Evolutionary conservation across 345 rosid genomes (phyloP).

Genomic region (Pelargonium nanum): DNA sequence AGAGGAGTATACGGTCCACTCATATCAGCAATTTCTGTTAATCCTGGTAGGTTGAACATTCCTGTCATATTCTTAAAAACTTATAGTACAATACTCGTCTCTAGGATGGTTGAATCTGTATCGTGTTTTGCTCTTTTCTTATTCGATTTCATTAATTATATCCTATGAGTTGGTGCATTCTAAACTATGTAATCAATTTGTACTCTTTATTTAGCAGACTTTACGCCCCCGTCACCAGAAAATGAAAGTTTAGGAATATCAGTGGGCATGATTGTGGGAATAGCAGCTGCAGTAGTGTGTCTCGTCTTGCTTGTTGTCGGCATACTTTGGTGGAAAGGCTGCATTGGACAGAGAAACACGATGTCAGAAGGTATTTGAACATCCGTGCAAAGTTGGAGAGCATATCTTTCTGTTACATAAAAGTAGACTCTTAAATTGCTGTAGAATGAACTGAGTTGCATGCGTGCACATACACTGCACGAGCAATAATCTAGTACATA

Average conservation of each 20-base stretch:
- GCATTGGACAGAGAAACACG: conserved; percentile 24
- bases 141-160: too few relatives aligned
- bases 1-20: conserved; percentile 56
- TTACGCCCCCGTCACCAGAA: background rate
- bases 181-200: background rate
- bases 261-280: conserved; percentile 10
- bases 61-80: too few relatives aligned
- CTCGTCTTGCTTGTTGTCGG: conserved; percentile 27
- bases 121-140: background rate
- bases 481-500: too few relatives aligned
- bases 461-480: too few relatives aligned
- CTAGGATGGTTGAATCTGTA: background rate
- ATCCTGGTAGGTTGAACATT: conserved; percentile 3
- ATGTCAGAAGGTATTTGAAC: conserved; percentile 25
- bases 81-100: background rate
- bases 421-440: too few relatives aligned
- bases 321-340: conserved; percentile 41
- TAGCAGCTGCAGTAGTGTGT: conserved; percentile 19
- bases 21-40: conserved; percentile 46
- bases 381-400: background rate
- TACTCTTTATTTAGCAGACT: background rate
- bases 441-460: too few relatives aligned
- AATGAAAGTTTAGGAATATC: background rate
- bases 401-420: background rate
- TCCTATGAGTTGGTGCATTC: background rate